Evolutionary conservation across 345 rosid species (phyloP).

Genomic region (Aquilaria malaccensis): DNA sequence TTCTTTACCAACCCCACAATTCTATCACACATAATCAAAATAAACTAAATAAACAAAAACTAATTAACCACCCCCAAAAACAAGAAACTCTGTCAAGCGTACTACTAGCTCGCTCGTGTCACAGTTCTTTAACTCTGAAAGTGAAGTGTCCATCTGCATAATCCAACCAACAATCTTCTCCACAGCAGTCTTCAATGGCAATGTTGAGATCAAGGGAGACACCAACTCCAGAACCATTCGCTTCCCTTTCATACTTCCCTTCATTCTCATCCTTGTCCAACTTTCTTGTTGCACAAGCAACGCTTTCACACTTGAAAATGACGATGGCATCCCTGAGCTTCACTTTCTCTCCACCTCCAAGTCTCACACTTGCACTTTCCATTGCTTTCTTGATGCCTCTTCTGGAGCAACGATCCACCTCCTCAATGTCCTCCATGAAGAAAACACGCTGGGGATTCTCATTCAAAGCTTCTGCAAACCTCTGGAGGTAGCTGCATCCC

Average conservation of each 20-base stretch:
- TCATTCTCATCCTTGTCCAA: conserved; percentile 14
- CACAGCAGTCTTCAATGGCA: conserved; percentile 29
- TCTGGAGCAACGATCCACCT: conserved; percentile 21
- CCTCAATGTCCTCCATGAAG: conserved; percentile 52
- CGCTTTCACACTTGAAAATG: conserved; percentile 43
- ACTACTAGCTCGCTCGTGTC: not conserved
- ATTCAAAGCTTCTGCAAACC: conserved; percentile 48
- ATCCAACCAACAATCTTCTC: conserved; percentile 19
- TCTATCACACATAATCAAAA: conserved; percentile 8
- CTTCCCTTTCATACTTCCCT: conserved; percentile 15
- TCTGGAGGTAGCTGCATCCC: conserved; percentile 26
- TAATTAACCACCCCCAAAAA: not conserved
- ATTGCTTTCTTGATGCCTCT: conserved; percentile 36
- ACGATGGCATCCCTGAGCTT: conserved; percentile 56
- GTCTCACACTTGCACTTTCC: conserved; percentile 28
- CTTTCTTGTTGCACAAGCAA: conserved; percentile 17
- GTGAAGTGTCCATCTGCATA: conserved; percentile 35
- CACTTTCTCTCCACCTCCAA: conserved; percentile 37
- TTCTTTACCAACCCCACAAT: conserved; percentile 10
- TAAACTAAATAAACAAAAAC: not conserved
- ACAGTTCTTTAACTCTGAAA: conserved; percentile 36
- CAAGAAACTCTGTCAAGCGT: not conserved
- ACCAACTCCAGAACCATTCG: conserved; percentile 4
- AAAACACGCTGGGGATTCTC: conserved; percentile 66
- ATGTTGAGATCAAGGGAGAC: conserved; percentile 51